Evolutionary conservation across 805 yeast species (phyloP).

Genomic region (Metschnikowia reukaufii): DNA sequence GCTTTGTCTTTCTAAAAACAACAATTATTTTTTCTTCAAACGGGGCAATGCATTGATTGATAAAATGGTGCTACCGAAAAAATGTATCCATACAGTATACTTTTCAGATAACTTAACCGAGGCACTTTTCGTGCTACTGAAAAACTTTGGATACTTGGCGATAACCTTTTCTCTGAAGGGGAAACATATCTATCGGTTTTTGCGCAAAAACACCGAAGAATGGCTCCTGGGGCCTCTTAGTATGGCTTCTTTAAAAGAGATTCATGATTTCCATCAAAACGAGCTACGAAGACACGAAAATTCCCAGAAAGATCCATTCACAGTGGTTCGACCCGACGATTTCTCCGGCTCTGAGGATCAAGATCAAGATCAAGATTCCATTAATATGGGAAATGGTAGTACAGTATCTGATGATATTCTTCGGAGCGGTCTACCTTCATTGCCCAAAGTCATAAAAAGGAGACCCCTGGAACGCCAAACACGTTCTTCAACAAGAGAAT

Average conservation of each 20-base stretch:
- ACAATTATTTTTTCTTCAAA: constrained; percentile 12
- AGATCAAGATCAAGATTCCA: neutral
- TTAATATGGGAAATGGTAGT: neutral
- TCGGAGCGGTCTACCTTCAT: constrained; percentile 14
- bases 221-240: constrained; percentile 5
- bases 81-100: constrained; percentile 10
- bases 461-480: constrained; percentile 6
- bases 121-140: constrained; percentile 14
- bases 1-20: constrained; percentile 12
- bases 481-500: constrained; percentile 8
- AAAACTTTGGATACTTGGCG: constrained; percentile 18
- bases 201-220: neutral
- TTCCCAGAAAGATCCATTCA: constrained; percentile 13
- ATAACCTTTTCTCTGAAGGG: constrained; percentile 6
- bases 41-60: constrained; percentile 15
- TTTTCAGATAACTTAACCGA: constrained; percentile 9
- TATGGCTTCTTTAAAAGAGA: neutral
- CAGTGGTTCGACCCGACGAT: constrained; percentile 2
- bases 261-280: constrained; percentile 3
- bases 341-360: neutral
- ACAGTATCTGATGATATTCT: constrained; percentile 13
- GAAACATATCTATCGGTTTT: neutral
- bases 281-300: constrained; percentile 11
- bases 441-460: constrained; percentile 1
- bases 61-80: constrained; percentile 17